Percentiles rank a stretch among this genome's conserved stretches.
phyloP scores from a whole-genome alignment of 129 eudicot genomes.

The Logfia minima region DNA sequence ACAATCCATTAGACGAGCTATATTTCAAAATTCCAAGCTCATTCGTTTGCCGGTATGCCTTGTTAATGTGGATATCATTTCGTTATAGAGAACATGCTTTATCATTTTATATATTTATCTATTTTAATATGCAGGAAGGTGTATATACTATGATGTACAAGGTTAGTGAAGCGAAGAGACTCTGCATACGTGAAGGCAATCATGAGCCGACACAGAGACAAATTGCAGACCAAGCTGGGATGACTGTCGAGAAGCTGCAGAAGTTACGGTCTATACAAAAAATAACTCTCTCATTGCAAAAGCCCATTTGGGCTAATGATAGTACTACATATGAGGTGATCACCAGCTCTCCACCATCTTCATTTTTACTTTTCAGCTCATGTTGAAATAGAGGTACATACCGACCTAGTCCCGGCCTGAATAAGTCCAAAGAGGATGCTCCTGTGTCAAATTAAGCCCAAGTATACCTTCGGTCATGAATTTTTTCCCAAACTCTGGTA shows the following conservation, averaged over 20 bases:
- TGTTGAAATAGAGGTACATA: constrained; percentile 5
- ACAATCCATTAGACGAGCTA: constrained; percentile 71
- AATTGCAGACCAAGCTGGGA: constrained; percentile 71
- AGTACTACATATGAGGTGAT: constrained; percentile 74
- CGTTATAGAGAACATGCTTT: neutral
- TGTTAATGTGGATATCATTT: neutral
- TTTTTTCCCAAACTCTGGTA: neutral
- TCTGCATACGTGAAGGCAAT: constrained; percentile 65
- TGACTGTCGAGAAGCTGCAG: constrained; percentile 69
- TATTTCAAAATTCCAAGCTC: constrained; percentile 79
- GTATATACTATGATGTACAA: constrained; percentile 66
- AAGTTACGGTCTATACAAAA: constrained; percentile 46
- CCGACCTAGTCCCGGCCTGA: neutral
- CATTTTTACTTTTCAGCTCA: neutral
- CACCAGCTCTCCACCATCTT: neutral
- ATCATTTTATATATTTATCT: neutral
- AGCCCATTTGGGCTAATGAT: constrained; percentile 66
- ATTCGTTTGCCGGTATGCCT: constrained; percentile 83
- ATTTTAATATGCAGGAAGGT: constrained; percentile 57
- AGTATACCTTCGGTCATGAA: neutral
- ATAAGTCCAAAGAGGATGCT: neutral
- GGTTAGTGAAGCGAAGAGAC: constrained; percentile 74
- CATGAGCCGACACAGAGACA: constrained; percentile 61
- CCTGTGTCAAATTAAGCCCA: neutral
- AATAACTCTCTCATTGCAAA: constrained; percentile 77